Percentiles rank a stretch among this genome's conserved stretches.
Conservation (phyloP, 331 rosid species). For the Quercus tomentella region DNA sequence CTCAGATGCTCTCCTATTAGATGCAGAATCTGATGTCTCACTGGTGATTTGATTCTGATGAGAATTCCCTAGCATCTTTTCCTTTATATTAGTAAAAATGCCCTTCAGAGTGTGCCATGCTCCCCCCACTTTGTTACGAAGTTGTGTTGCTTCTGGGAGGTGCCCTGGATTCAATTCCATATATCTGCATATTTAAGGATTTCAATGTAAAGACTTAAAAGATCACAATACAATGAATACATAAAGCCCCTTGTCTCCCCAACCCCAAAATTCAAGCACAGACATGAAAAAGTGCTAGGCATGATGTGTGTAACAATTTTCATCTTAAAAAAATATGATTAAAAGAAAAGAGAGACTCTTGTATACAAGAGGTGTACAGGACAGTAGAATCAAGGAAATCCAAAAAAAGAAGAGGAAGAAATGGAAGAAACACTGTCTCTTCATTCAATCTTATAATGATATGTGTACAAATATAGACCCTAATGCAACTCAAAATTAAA, state of each 20-base stretch:
- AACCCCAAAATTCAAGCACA: background rate
- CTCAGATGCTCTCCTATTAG: constrained; percentile 1
- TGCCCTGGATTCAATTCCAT: background rate
- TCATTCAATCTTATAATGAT: no score
- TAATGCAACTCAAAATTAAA: no score
- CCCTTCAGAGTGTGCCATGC: constrained; percentile 4
- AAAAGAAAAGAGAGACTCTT: no score
- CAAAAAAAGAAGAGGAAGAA: no score
- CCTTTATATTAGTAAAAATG: background rate
- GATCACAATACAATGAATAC: background rate
- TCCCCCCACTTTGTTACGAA: background rate
- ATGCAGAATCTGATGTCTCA: background rate
- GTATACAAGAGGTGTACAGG: no score
- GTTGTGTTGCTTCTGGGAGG: background rate
- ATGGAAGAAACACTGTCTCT: no score
- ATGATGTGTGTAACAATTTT: background rate
- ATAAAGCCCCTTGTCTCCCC: background rate
- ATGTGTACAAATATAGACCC: no score
- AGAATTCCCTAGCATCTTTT: background rate
- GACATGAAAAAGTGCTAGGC: background rate
- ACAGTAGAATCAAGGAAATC: no score
- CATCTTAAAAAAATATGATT: no score
- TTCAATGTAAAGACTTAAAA: background rate
- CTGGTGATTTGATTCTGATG: background rate
- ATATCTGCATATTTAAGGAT: background rate